Conservation (phyloP, 2,329 filamentous ascomycete genomes). For the Fusarium chuoi region DNA sequence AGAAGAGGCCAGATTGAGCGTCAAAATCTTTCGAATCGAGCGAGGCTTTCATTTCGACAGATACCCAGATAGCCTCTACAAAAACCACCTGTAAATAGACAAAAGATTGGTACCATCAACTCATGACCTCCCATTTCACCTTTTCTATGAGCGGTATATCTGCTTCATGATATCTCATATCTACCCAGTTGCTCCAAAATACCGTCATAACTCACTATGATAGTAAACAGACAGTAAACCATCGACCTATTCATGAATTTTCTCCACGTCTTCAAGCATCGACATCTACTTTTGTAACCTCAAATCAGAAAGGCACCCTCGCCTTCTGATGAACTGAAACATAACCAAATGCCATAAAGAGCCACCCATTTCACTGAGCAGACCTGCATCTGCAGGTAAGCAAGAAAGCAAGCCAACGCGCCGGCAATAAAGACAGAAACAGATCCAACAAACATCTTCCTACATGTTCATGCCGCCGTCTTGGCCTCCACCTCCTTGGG, state of each 20-base stretch:
- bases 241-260: background rate
- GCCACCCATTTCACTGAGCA: constrained; percentile 25
- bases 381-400: constrained; percentile 15
- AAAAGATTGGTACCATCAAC: constrained; percentile 2
- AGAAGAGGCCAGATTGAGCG: background rate
- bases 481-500: constrained; percentile 46
- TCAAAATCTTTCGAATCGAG: constrained; percentile 11
- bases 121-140: background rate
- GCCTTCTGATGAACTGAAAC: constrained; percentile 3
- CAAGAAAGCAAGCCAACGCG: constrained; percentile 28
- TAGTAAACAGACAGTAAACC: background rate
- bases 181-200: background rate
- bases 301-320: constrained; percentile 2
- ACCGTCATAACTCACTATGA: background rate
- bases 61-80: constrained; percentile 25
- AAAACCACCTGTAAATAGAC: constrained; percentile 18
- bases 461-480: constrained; percentile 44
- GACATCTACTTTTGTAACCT: constrained; percentile 8
- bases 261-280: background rate
- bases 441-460: constrained; percentile 7
- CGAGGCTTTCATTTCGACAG: constrained; percentile 20
- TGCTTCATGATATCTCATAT: constrained; percentile 29
- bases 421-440: constrained; percentile 26
- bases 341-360: constrained; percentile 15
- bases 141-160: constrained; percentile 21